phyloP scores from a whole-genome alignment of 2,329 filamentous ascomycete species.

The Ceratocystis smalleyi region DNA sequence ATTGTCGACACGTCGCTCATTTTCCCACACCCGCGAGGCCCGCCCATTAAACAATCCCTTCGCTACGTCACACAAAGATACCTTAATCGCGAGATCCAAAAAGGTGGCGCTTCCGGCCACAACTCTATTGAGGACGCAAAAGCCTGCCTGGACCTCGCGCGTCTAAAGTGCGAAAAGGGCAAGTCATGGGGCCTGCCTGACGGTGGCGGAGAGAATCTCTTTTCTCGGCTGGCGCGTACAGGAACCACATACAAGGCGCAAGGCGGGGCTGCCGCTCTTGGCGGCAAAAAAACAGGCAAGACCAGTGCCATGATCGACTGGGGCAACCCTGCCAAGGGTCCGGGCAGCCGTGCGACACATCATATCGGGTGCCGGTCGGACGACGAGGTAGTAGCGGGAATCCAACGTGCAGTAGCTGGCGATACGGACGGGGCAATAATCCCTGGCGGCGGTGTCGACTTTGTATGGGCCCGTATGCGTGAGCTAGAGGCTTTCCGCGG shows the following conservation, averaged over 20 bases:
- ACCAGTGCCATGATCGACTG: slow-evolving; percentile 72
- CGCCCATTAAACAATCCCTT: slow-evolving; percentile 76
- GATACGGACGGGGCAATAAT: slow-evolving; percentile 43
- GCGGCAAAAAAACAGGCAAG: slow-evolving; percentile 41
- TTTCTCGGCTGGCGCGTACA: slow-evolving; percentile 58
- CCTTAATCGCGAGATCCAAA: slow-evolving; percentile 75
- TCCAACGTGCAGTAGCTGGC: slow-evolving; percentile 44
- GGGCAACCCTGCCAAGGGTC: slow-evolving; percentile 55
- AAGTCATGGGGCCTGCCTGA: slow-evolving; percentile 72
- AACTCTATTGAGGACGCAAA: slow-evolving; percentile 85
- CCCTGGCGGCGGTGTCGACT: slow-evolving; percentile 45
- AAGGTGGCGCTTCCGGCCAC: slow-evolving; percentile 58
- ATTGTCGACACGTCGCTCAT: slow-evolving; percentile 83
- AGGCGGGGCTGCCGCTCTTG: slow-evolving; percentile 40
- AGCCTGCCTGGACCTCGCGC: slow-evolving; percentile 82
- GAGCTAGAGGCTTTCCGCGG: slow-evolving; percentile 50
- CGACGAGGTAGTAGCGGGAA: slow-evolving; percentile 39
- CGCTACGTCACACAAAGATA: slow-evolving; percentile 84
- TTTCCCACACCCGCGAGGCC: slow-evolving; percentile 78
- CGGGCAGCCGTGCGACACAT: slow-evolving; percentile 40
- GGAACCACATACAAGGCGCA: slow-evolving; percentile 48
- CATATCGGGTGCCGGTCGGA: slow-evolving; percentile 43
- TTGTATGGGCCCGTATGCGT: slow-evolving; percentile 50
- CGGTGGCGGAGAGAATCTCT: slow-evolving; percentile 69
- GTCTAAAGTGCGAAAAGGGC: slow-evolving; percentile 90